Conservation (phyloP, 495 filamentous ascomycete species). For the Annulohypoxylon stygium region DNA sequence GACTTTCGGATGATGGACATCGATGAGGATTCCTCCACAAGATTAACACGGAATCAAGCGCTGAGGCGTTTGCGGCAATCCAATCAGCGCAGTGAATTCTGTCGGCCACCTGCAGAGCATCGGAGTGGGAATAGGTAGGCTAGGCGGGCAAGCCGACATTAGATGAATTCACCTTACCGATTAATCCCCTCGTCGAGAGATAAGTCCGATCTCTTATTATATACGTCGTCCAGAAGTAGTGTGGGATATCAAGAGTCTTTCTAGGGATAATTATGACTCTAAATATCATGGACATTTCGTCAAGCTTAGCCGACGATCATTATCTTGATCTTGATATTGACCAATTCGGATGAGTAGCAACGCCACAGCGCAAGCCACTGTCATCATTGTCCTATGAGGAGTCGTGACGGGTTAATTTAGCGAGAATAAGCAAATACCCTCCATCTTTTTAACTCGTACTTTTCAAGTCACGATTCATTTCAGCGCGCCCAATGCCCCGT, state of each 20-base stretch:
- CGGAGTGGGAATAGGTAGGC: neutral
- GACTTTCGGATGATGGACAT: neutral
- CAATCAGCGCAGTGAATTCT: neutral
- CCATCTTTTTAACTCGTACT: neutral
- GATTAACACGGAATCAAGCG: neutral
- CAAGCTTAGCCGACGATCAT: neutral
- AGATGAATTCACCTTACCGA: neutral
- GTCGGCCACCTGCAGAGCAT: neutral
- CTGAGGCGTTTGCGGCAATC: neutral
- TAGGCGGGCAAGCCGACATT: neutral
- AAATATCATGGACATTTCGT: neutral
- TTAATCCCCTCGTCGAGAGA: neutral
- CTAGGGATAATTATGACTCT: neutral
- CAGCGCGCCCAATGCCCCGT: neutral
- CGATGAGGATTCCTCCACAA: neutral
- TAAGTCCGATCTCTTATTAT: neutral
- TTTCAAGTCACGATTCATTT: neutral
- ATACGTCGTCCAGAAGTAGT: neutral
- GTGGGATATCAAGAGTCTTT: neutral
- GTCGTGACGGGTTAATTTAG: neutral
- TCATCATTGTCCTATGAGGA: neutral
- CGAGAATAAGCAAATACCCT: neutral
- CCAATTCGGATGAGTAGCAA: neutral
- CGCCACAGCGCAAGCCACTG: neutral
- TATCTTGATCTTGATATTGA: neutral